Evolutionary conservation across 257 asterid genomes (phyloP).

Genomic region (Primulina huaijiensis): DNA sequence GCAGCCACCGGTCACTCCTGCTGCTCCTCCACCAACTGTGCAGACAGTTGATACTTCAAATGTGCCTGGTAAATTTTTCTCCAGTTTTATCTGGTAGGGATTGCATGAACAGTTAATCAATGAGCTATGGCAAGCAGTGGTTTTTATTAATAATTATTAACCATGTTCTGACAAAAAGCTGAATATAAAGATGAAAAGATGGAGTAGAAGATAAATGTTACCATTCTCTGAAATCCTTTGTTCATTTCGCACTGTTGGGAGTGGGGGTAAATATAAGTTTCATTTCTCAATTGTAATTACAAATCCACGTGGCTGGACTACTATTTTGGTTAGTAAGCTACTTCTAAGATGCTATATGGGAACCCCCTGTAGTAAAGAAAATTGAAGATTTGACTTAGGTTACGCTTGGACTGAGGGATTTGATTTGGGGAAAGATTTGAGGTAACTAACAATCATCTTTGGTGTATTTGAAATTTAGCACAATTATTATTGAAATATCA

Average conservation of each 20-base stretch:
- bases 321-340: too few species aligned
- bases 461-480: too few species aligned
- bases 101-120: background rate
- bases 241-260: background rate
- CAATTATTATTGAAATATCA: too few species aligned
- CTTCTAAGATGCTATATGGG: background rate
- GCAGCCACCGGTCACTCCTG: slow-evolving; percentile 63
- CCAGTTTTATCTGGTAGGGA: slow-evolving; percentile 11
- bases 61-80: slow-evolving; percentile 71
- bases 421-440: too few species aligned
- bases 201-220: background rate
- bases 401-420: too few species aligned
- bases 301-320: background rate
- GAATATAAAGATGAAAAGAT: background rate
- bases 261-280: background rate
- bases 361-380: background rate
- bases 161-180: too few species aligned
- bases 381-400: background rate
- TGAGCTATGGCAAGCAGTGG: slow-evolving; percentile 10
- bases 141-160: background rate
- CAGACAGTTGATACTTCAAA: slow-evolving; percentile 93
- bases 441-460: too few species aligned
- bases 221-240: background rate
- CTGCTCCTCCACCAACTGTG: slow-evolving; percentile 95
- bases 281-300: background rate